Percentiles rank a stretch among this genome's conserved stretches.
phyloP scores from a whole-genome alignment of 2,329 filamentous ascomycete species.

The Botryotinia calthae region DNA sequence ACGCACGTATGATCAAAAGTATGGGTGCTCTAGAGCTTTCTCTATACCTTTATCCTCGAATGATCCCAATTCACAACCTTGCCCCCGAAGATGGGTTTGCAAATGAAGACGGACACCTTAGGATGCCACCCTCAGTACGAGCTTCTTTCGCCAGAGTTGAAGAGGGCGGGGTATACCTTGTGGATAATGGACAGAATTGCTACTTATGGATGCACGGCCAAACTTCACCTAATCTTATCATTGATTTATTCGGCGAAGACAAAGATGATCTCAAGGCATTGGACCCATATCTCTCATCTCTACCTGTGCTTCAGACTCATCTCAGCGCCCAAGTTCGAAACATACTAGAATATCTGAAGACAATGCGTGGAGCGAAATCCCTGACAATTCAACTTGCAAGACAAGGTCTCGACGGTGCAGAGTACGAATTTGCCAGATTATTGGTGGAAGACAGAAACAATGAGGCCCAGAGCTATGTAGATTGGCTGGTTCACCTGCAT shows the following conservation, averaged over 20 bases:
- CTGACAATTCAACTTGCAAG: conserved; percentile 85
- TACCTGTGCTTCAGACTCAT: conserved; percentile 86
- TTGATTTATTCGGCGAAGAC: conserved; percentile 83
- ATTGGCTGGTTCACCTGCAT: conserved; percentile 96
- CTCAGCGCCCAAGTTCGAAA: conserved; percentile 95
- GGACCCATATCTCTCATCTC: conserved; percentile 73
- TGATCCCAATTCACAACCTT: conserved; percentile 88
- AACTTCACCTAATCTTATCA: conserved; percentile 86
- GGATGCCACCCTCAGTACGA: conserved; percentile 75
- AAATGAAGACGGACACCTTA: conserved; percentile 78
- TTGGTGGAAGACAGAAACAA: conserved; percentile 95
- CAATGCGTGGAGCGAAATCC: conserved; percentile 79
- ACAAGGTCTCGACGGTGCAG: conserved; percentile 89
- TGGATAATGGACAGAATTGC: conserved; percentile 92
- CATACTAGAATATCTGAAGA: conserved; percentile 80
- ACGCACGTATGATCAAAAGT: conserved; percentile 83
- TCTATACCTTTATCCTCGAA: conserved; percentile 90
- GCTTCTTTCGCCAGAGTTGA: conserved; percentile 86
- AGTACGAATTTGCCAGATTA: conserved; percentile 92
- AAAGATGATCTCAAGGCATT: conserved; percentile 69
- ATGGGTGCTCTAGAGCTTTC: conserved; percentile 86
- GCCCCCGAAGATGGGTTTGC: conserved; percentile 85
- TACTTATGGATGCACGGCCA: conserved; percentile 90
- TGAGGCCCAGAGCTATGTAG: conserved; percentile 95
- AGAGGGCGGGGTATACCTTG: conserved; percentile 87